Percentiles rank a stretch among this genome's conserved stretches.
phyloP scores from a whole-genome alignment of 345 rosid species.

The Eucalyptus pauciflora region DNA sequence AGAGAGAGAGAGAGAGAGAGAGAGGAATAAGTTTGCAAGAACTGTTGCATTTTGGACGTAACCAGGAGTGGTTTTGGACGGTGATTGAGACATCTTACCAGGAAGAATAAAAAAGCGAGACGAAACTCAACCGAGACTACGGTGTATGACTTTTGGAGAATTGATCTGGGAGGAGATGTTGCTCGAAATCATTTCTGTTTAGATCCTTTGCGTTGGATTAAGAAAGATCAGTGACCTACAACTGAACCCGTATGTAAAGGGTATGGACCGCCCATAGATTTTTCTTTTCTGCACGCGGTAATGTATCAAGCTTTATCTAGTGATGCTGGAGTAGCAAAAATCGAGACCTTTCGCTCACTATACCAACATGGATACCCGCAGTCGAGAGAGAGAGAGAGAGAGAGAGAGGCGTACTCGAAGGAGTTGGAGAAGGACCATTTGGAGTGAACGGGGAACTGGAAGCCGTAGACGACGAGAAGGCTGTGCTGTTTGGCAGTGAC shows the following conservation, averaged over 20 bases:
- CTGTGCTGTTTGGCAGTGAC: slow-evolving; percentile 59
- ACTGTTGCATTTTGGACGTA: background rate
- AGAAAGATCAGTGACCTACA: background rate
- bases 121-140: background rate
- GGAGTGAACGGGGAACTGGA: slow-evolving; percentile 48
- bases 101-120: background rate
- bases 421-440: slow-evolving; percentile 77
- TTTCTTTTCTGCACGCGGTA: background rate
- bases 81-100: background rate
- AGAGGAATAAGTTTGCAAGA: background rate
- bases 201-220: background rate
- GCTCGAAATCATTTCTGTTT: background rate
- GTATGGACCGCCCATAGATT: background rate
- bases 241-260: background rate
- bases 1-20: no score
- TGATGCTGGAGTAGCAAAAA: no score
- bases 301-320: background rate
- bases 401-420: slow-evolving; percentile 37
- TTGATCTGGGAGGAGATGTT: background rate
- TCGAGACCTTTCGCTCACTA: background rate
- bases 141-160: background rate
- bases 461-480: slow-evolving; percentile 47
- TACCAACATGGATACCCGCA: background rate
- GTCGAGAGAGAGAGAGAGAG: background rate
- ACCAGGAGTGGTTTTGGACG: background rate